These are phyloP conservation scores for Penicillium sp. DNA, from an alignment of 2,329 filamentous ascomycete genomes.

Conservation along the genomic window DNA sequence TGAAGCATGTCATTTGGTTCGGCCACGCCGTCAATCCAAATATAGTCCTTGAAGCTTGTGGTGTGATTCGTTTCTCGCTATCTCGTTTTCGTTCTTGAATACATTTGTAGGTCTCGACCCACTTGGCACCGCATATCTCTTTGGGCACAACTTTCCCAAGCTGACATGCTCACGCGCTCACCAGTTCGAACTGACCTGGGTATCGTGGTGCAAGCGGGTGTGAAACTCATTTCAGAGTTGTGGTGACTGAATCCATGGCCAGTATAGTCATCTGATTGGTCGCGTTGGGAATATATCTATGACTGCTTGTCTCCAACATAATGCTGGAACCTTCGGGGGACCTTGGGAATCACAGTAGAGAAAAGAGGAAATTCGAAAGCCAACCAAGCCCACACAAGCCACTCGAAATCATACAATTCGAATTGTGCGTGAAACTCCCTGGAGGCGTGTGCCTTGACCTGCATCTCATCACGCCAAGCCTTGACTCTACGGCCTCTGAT, in stretches of 20 bases:
- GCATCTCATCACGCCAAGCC: constrained; percentile 26
- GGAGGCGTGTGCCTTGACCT: constrained; percentile 18
- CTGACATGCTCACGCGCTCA: not conserved
- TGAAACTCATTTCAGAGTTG: not conserved
- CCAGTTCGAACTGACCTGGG: not conserved
- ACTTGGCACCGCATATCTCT: not conserved
- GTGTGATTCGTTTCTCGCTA: not conserved
- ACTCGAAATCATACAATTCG: not conserved
- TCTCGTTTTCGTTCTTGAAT: not conserved
- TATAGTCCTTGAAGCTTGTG: not conserved
- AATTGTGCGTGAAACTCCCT: constrained; percentile 2
- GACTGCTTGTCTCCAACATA: not conserved
- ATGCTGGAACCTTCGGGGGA: not conserved
- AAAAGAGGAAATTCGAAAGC: not conserved
- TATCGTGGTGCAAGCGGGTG: not conserved
- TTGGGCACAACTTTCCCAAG: not conserved
- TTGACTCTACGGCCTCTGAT: constrained; percentile 12
- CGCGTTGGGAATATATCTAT: not conserved
- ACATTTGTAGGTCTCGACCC: not conserved
- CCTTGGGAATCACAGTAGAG: not conserved
- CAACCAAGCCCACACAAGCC: not conserved
- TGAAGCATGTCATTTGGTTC: constrained; percentile 1
- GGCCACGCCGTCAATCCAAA: not conserved
- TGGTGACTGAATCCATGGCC: not conserved
- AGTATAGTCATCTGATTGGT: not conserved